phyloP scores from a whole-genome alignment of 306 rosid species.

The Fagus crenata region DNA sequence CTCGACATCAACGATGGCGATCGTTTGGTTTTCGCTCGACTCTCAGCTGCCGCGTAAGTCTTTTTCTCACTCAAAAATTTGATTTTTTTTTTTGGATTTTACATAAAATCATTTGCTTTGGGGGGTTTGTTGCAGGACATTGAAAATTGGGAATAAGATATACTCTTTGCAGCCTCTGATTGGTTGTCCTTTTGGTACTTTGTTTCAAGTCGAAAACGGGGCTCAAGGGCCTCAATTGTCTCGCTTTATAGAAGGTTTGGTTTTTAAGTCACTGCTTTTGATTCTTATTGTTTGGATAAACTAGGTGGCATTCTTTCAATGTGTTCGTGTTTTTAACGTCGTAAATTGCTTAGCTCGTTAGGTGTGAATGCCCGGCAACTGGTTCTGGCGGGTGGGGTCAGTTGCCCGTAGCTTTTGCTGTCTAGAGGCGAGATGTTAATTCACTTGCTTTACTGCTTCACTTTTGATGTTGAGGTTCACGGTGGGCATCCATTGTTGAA shows the following conservation, averaged over 20 bases:
- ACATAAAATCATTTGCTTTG: neutral
- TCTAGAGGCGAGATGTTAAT: neutral
- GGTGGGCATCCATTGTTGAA: too few relatives aligned
- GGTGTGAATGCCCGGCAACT: too few relatives aligned
- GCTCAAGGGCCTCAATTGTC: conserved; percentile 48
- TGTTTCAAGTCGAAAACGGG: conserved; percentile 68
- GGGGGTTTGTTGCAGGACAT: conserved; percentile 48
- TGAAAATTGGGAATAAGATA: conserved; percentile 87
- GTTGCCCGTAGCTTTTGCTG: neutral
- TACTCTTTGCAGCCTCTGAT: conserved; percentile 70
- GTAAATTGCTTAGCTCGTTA: too few relatives aligned
- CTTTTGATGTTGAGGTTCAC: neutral
- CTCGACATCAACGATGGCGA: conserved; percentile 93
- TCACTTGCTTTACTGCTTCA: neutral
- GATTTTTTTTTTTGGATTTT: neutral
- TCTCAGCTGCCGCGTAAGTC: conserved; percentile 70
- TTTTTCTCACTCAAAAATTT: neutral
- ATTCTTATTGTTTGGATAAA: neutral
- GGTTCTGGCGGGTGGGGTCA: too few relatives aligned
- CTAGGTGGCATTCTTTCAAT: neutral
- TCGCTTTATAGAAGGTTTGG: conserved; percentile 51
- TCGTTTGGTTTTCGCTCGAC: conserved; percentile 89
- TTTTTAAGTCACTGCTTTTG: neutral
- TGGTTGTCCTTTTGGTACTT: conserved; percentile 74
- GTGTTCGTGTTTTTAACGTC: neutral